Conservation (phyloP, 2,329 filamentous ascomycete species). For the Diplodia intermedia region DNA sequence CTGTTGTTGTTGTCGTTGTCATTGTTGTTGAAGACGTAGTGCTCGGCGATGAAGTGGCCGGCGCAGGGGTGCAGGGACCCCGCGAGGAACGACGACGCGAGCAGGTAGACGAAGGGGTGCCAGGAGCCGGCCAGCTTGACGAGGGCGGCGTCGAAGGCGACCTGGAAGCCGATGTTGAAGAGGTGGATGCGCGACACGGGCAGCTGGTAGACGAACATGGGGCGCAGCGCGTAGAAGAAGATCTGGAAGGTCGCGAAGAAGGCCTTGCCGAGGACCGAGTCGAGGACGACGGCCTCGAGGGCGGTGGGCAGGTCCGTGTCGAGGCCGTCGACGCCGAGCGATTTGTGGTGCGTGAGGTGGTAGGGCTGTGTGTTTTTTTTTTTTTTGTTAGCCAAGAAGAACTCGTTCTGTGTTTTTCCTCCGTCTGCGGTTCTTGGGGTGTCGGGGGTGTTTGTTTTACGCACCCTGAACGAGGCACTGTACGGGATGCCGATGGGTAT, state of each 20-base stretch:
- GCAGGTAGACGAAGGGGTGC: conserved; percentile 78
- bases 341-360: conserved; percentile 98
- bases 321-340: conserved; percentile 91
- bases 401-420: background rate
- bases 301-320: conserved; percentile 95
- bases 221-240: conserved; percentile 95
- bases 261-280: conserved; percentile 93
- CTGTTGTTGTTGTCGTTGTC: conserved; percentile 34
- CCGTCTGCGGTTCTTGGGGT: too few relatives aligned
- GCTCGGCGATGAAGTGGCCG: conserved; percentile 98
- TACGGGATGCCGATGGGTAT: conserved; percentile 95
- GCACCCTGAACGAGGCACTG: conserved; percentile 88
- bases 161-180: conserved; percentile 79
- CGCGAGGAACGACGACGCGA: conserved; percentile 90
- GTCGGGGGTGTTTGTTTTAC: conserved; percentile 40
- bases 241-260: conserved; percentile 99
- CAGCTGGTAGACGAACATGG: conserved; percentile 91
- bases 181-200: conserved; percentile 86
- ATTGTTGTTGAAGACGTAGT: conserved; percentile 61
- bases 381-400: conserved; percentile 36
- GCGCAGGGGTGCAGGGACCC: conserved; percentile 93
- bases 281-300: conserved; percentile 88
- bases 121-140: conserved; percentile 62
- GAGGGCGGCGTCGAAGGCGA: conserved; percentile 77
- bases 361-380: conserved; percentile 87